Conservation (phyloP, 2,329 filamentous ascomycete species). For the Furcasterigmium furcatum region DNA sequence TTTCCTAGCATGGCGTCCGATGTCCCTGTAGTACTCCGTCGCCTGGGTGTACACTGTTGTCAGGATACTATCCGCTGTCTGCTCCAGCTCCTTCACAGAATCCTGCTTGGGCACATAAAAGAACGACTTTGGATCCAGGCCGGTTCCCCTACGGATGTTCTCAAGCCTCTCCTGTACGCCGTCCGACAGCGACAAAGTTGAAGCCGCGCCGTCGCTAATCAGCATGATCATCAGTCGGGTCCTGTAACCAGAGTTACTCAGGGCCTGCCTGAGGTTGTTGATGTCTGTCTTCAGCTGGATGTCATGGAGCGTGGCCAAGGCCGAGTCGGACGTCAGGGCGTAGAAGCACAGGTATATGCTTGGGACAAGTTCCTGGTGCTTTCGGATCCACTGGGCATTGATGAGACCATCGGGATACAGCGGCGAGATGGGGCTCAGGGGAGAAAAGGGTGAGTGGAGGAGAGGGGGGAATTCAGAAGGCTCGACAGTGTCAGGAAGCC, state of each 20-base stretch:
- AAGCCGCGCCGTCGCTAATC: conserved; percentile 64
- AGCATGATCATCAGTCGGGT: conserved; percentile 75
- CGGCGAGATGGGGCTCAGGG: conserved; percentile 76
- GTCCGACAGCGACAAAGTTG: conserved; percentile 49
- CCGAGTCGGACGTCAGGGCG: conserved; percentile 67
- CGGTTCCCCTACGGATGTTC: conserved; percentile 74
- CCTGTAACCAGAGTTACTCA: conserved; percentile 70
- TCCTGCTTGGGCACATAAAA: conserved; percentile 79
- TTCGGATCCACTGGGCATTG: conserved; percentile 77
- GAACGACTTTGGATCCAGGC: conserved; percentile 77
- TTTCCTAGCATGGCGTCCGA: conserved; percentile 87
- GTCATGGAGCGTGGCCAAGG: conserved; percentile 75
- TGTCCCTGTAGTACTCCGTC: conserved; percentile 88
- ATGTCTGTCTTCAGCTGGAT: conserved; percentile 88
- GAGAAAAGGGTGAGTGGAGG: conserved; percentile 91
- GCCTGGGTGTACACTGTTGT: conserved; percentile 69
- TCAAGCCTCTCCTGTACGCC: conserved; percentile 67
- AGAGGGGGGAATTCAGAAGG: conserved; percentile 44
- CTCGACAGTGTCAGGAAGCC: conserved; percentile 48
- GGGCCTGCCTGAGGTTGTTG: conserved; percentile 66
- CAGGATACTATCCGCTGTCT: conserved; percentile 72
- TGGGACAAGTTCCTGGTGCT: conserved; percentile 83
- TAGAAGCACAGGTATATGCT: conserved; percentile 82
- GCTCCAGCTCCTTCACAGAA: conserved; percentile 66
- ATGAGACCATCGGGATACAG: conserved; percentile 90